A percentile compares a stretch with the other conserved stretches of the same genome.
Conservation (phyloP, 1,284 basidiomycete species). For the Austropuccinia psidii region DNA sequence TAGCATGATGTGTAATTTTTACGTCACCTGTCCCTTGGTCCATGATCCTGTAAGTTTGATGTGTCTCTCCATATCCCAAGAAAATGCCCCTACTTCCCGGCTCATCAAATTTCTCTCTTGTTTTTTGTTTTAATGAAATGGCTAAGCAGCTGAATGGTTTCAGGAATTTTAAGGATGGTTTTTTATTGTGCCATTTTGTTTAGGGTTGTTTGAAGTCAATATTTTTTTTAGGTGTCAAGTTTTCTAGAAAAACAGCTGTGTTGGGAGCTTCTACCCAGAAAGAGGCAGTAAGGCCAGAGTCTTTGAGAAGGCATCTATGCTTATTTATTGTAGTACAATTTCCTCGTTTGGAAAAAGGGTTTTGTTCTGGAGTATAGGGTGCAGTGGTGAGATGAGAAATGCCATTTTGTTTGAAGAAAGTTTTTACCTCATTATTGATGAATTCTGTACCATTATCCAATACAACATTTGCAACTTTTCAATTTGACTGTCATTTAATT, state of each 20-base stretch:
- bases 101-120: too few species aligned
- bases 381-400: constrained; percentile 43
- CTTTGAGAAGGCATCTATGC: constrained; percentile 43
- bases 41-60: too few species aligned
- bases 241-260: constrained; percentile 47
- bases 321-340: constrained; percentile 44
- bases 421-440: constrained; percentile 41
- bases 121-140: too few species aligned
- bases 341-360: constrained; percentile 45
- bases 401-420: constrained; percentile 43
- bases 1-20: too few species aligned
- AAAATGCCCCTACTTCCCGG: too few species aligned
- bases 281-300: constrained; percentile 42
- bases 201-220: too few species aligned
- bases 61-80: too few species aligned
- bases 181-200: too few species aligned
- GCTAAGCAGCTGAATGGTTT: too few species aligned
- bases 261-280: constrained; percentile 48
- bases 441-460: constrained; percentile 48
- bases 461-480: constrained; percentile 45
- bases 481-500: constrained; percentile 40
- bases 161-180: too few species aligned
- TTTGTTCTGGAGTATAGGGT: constrained; percentile 48
- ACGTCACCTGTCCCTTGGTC: too few species aligned
- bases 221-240: too few species aligned